Conservation (phyloP, 495 filamentous ascomycete species). For the Friedmanniomyces endolithicus region DNA sequence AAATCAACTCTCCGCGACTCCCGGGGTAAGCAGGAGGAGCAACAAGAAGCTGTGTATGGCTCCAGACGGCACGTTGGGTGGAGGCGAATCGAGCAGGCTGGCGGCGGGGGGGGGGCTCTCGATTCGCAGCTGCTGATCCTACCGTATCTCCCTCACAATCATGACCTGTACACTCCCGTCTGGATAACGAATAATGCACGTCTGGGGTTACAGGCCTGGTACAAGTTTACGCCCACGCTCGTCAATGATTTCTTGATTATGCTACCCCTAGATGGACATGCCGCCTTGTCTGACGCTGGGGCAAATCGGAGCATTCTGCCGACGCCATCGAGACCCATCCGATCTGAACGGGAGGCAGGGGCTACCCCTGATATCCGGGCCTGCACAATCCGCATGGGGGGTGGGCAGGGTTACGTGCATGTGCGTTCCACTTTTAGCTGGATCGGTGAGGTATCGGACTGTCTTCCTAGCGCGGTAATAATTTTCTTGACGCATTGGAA, state of each 20-base stretch:
- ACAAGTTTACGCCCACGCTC: not conserved
- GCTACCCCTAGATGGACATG: constrained; percentile 2
- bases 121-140: constrained; percentile 10
- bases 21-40: not conserved
- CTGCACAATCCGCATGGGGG: not conserved
- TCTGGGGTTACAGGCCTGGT: constrained; percentile 4
- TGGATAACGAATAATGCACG: constrained; percentile 1
- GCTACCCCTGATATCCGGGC: not conserved
- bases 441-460: not conserved
- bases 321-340: not conserved
- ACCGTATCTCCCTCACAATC: not conserved
- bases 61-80: not conserved
- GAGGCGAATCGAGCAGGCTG: not conserved
- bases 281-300: not conserved
- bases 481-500: not conserved
- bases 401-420: not conserved
- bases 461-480: not conserved
- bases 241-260: constrained; percentile 18
- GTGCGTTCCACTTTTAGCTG: not conserved
- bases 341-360: not conserved
- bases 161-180: not conserved
- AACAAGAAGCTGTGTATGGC: not conserved
- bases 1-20: not conserved
- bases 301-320: constrained; percentile 7
- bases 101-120: no score